Conservation (phyloP, 2,329 filamentous ascomycete genomes). For the Trichophyton benhamiae region DNA sequence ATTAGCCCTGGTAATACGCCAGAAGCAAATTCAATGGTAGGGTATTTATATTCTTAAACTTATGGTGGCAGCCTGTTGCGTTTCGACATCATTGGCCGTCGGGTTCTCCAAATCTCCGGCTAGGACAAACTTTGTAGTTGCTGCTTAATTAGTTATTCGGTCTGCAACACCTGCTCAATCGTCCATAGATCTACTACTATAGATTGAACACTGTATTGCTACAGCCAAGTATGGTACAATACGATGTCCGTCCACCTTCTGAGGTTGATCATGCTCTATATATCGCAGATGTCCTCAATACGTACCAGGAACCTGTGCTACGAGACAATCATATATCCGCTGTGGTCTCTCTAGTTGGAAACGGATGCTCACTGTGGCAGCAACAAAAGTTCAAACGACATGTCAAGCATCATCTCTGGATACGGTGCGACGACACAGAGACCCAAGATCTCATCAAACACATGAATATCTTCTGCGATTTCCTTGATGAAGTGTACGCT, state of each 20-base stretch:
- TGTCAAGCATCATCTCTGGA: slow-evolving; percentile 18
- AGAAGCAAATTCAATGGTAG: no score
- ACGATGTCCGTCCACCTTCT: not conserved
- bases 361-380: not conserved
- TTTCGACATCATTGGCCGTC: no score
- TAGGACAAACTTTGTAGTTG: no score
- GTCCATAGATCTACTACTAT: no score
- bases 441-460: slow-evolving; percentile 20
- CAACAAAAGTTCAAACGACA: slow-evolving; percentile 12
- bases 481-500: slow-evolving; percentile 18
- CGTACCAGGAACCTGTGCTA: not conserved
- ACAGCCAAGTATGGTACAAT: no score
- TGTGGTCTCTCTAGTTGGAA: not conserved
- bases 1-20: no score
- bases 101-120: no score
- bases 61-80: no score
- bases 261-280: not conserved
- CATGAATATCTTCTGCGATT: slow-evolving; percentile 18
- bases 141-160: no score
- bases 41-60: no score
- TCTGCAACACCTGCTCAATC: no score
- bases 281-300: not conserved
- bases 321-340: not conserved
- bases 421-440: slow-evolving; percentile 20
- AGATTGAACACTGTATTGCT: no score